A percentile compares a stretch with the other conserved stretches of the same genome.
Evolutionary conservation across 176 grass and related monocot genomes (phyloP).

Genomic region (Musa itinerans): DNA sequence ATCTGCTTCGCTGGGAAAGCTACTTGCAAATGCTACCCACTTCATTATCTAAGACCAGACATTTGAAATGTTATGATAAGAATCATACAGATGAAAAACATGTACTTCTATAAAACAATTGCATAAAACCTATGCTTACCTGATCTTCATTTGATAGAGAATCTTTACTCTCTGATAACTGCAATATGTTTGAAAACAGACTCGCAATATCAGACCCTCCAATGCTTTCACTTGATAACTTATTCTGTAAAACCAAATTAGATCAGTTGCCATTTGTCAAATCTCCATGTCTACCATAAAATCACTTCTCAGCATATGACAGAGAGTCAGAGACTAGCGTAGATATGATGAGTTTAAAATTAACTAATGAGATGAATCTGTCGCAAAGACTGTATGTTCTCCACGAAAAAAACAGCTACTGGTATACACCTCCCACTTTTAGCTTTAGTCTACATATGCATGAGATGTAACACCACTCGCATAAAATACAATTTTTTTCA

Average conservation of each 20-base stretch:
- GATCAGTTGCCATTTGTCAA: neutral
- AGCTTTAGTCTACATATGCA: too few species aligned
- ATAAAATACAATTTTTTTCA: too few species aligned
- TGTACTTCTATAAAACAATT: neutral
- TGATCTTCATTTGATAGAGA: slow-evolving; percentile 35
- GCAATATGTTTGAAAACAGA: slow-evolving; percentile 35
- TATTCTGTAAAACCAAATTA: slow-evolving; percentile 27
- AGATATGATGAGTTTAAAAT: too few species aligned
- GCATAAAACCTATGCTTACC: slow-evolving; percentile 27
- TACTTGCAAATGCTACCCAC: slow-evolving; percentile 66
- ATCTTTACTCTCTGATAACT: neutral
- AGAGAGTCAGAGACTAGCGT: too few species aligned
- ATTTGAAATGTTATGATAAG: slow-evolving; percentile 8
- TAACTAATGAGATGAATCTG: too few species aligned
- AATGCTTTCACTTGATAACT: slow-evolving; percentile 33
- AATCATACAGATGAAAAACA: neutral
- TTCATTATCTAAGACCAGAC: slow-evolving; percentile 44
- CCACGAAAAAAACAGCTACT: too few species aligned
- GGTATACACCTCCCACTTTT: too few species aligned
- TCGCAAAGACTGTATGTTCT: too few species aligned
- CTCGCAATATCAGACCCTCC: slow-evolving; percentile 41
- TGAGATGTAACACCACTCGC: too few species aligned
- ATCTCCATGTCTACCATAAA: too few species aligned
- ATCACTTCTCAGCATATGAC: too few species aligned
- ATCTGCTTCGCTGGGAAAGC: slow-evolving; percentile 42